These are phyloP conservation scores for Cercospora sojina DNA, from an alignment of 2,329 filamentous ascomycete genomes.

Conservation along the genomic window DNA sequence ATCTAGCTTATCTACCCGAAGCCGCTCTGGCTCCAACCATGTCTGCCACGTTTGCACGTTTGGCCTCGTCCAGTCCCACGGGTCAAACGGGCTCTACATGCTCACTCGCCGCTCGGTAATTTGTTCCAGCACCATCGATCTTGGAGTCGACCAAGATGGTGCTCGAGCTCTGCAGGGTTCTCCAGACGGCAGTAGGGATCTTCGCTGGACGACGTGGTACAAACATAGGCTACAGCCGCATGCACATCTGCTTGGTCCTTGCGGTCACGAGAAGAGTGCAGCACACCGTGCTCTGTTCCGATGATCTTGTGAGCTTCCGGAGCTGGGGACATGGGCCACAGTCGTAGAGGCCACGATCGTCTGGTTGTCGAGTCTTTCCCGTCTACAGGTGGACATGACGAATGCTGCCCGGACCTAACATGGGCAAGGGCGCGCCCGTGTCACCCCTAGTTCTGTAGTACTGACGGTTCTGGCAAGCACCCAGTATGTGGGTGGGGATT, in stretches of 20 bases:
- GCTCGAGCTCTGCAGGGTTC: not conserved
- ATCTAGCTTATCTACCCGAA: not conserved
- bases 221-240: not conserved
- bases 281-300: not conserved
- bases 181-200: not conserved
- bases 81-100: not conserved
- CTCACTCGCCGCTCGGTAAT: not conserved
- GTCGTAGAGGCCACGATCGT: not conserved
- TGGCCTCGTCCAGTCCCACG: not conserved
- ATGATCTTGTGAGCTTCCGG: not conserved
- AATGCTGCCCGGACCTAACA: not conserved
- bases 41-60: not conserved
- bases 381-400: not conserved
- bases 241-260: not conserved
- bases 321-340: not conserved
- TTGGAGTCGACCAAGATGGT: not conserved
- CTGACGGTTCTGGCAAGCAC: not conserved
- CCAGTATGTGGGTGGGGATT: not conserved
- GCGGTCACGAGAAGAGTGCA: not conserved
- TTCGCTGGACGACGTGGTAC: not conserved
- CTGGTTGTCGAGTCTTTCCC: not conserved
- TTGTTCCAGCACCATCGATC: not conserved
- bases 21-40: not conserved
- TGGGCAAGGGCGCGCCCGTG: not conserved
- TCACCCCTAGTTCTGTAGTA: not conserved